A percentile compares a stretch with the other conserved stretches of the same genome.
phyloP scores from a whole-genome alignment of 1,139 yeast species.

The Hyphopichia fennica region DNA sequence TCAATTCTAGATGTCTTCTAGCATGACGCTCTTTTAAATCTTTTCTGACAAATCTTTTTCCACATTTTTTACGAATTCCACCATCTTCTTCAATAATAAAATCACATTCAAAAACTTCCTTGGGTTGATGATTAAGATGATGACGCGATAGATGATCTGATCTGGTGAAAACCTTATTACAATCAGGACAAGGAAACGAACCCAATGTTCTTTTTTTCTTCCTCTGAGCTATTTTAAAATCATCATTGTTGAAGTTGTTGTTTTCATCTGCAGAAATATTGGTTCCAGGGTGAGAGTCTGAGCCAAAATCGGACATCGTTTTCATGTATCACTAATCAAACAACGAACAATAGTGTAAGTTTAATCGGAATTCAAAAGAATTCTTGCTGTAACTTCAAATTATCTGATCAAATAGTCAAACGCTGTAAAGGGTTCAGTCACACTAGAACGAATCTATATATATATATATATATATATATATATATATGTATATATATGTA shows the following conservation, averaged over 20 bases:
- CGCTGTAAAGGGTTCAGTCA: no score
- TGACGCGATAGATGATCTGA: constrained; percentile 46
- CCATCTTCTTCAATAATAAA: constrained; percentile 24
- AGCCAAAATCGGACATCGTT: neutral
- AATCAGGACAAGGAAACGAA: constrained; percentile 18
- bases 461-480: no score
- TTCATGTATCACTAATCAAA: neutral
- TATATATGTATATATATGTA: no score
- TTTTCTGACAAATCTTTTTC: constrained; percentile 39
- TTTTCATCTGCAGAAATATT: neutral
- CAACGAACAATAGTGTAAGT: no score
- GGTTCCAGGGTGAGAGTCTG: neutral
- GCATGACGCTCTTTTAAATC: constrained; percentile 43
- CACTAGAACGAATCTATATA: no score
- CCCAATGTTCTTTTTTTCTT: constrained; percentile 12
- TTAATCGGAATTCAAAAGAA: no score
- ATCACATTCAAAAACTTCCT: constrained; percentile 25
- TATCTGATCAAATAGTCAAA: no score
- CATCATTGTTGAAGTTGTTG: neutral
- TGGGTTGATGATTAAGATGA: constrained; percentile 41
- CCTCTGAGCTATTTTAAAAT: no score
- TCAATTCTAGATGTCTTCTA: constrained; percentile 26
- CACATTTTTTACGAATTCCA: constrained; percentile 20
- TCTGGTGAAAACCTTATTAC: constrained; percentile 42
- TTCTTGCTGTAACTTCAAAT: no score